phyloP scores from a whole-genome alignment of 2,329 filamentous ascomycete genomes.

The Coleophoma eucalyptorum region DNA sequence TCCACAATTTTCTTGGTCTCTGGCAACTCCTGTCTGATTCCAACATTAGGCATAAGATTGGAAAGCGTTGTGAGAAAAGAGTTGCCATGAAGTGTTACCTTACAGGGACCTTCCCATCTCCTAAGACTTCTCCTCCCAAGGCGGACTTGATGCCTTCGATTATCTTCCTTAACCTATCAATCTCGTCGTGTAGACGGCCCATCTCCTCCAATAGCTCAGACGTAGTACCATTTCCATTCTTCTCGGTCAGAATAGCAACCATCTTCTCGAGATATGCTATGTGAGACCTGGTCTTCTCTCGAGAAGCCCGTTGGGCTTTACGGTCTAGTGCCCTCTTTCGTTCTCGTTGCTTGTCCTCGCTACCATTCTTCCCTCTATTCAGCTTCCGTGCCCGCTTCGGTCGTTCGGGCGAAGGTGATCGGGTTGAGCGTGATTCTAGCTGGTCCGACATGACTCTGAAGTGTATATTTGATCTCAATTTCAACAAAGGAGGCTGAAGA shows the following conservation, averaged over 20 bases:
- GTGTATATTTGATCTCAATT: too few species aligned
- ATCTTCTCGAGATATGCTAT: constrained; percentile 15
- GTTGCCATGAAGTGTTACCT: neutral
- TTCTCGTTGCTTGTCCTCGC: constrained; percentile 7
- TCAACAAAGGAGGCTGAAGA: too few species aligned
- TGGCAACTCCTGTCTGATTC: neutral
- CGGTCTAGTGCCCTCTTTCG: constrained; percentile 14
- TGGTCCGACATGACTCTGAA: too few species aligned
- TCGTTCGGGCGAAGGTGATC: too few species aligned
- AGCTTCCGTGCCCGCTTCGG: too few species aligned
- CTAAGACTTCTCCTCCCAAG: constrained; percentile 1
- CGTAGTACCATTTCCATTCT: constrained; percentile 9
- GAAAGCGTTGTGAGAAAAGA: neutral
- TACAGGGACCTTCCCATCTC: neutral
- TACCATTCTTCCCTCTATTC: too few species aligned
- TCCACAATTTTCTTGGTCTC: too few species aligned
- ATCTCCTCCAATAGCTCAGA: constrained; percentile 13
- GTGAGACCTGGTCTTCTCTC: constrained; percentile 13
- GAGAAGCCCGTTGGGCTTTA: constrained; percentile 13
- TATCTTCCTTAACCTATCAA: constrained; percentile 13
- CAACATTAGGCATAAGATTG: neutral
- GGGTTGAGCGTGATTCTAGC: too few species aligned
- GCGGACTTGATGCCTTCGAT: constrained; percentile 12
- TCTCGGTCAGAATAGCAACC: constrained; percentile 11
- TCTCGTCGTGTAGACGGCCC: constrained; percentile 8